Evolutionary conservation across 495 filamentous ascomycete genomes (phyloP).

Genomic region (Aeminium ludgeri): DNA sequence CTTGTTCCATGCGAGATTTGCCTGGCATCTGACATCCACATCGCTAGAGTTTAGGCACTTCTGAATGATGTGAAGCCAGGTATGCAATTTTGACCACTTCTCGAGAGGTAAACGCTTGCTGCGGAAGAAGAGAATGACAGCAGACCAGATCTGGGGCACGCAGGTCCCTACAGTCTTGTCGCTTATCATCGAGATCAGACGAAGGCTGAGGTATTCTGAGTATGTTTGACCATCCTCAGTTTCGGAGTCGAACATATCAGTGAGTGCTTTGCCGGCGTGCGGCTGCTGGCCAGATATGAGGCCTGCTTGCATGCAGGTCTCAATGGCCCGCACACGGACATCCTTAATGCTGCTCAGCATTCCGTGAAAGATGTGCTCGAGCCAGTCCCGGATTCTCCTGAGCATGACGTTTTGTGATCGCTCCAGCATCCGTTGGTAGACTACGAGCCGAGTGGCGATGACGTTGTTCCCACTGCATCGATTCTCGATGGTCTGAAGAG

Average conservation of each 20-base stretch:
- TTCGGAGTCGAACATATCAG: slow-evolving; percentile 46
- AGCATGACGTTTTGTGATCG: slow-evolving; percentile 53
- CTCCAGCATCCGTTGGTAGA: slow-evolving; percentile 57
- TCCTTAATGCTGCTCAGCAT: slow-evolving; percentile 66
- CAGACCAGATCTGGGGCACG: slow-evolving; percentile 82
- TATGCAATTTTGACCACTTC: slow-evolving; percentile 52
- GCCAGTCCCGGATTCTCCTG: slow-evolving; percentile 46
- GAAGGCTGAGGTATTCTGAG: slow-evolving; percentile 44
- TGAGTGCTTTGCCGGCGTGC: slow-evolving; percentile 43
- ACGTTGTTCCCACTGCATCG: slow-evolving; percentile 62
- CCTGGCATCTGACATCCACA: slow-evolving; percentile 49
- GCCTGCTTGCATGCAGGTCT: slow-evolving; percentile 50
- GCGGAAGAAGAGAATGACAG: slow-evolving; percentile 58
- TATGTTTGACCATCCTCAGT: slow-evolving; percentile 43
- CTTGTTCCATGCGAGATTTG: slow-evolving; percentile 68
- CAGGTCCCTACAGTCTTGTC: slow-evolving; percentile 42
- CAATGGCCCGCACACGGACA: slow-evolving; percentile 53
- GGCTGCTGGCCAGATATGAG: slow-evolving; percentile 47
- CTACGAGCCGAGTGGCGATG: slow-evolving; percentile 48
- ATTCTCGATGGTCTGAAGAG: slow-evolving; percentile 53
- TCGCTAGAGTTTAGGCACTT: slow-evolving; percentile 72
- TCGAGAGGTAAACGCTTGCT: slow-evolving; percentile 42
- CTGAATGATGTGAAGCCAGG: slow-evolving; percentile 63
- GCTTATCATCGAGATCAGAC: slow-evolving; percentile 52
- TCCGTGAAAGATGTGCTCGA: slow-evolving; percentile 62